A percentile compares a stretch with the other conserved stretches of the same genome.
Evolutionary conservation across 805 yeast genomes (phyloP).

Genomic region (Saccharomycopsis fodiens): DNA sequence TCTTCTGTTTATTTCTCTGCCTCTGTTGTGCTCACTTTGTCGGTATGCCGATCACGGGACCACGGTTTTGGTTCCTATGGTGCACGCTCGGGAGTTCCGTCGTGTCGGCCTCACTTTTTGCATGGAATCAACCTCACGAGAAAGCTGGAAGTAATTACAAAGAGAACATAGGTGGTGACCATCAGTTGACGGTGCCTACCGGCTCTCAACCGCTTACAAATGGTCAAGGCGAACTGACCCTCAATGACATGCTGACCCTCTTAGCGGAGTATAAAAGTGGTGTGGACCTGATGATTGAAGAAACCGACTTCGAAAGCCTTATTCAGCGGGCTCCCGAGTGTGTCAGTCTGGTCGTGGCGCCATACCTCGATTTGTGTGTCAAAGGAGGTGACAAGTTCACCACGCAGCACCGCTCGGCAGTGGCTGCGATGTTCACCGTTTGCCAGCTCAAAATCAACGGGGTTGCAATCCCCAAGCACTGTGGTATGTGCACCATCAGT

Average conservation of each 20-base stretch:
- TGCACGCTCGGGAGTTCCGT: not conserved
- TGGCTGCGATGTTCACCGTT: not conserved
- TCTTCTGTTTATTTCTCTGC: conserved; percentile 4
- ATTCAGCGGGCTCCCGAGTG: no score
- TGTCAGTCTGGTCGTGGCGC: not conserved
- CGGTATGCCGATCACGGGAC: not conserved
- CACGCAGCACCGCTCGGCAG: not conserved
- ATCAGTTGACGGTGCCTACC: no score
- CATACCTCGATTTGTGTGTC: not conserved
- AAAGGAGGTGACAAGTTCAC: not conserved
- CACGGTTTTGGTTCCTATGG: not conserved
- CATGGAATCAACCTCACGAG: no score
- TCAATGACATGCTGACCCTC: no score
- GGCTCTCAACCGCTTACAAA: no score
- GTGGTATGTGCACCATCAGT: not conserved
- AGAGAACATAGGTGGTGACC: no score
- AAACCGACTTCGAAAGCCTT: no score
- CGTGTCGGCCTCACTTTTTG: no score
- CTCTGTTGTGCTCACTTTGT: not conserved
- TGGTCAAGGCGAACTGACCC: no score
- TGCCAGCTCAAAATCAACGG: not conserved
- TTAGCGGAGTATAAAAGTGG: no score
- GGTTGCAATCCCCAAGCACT: not conserved
- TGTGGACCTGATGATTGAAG: no score
- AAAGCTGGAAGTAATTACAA: no score